Conservation (phyloP, 257 asterid species). For the Lycium ferocissimum region DNA sequence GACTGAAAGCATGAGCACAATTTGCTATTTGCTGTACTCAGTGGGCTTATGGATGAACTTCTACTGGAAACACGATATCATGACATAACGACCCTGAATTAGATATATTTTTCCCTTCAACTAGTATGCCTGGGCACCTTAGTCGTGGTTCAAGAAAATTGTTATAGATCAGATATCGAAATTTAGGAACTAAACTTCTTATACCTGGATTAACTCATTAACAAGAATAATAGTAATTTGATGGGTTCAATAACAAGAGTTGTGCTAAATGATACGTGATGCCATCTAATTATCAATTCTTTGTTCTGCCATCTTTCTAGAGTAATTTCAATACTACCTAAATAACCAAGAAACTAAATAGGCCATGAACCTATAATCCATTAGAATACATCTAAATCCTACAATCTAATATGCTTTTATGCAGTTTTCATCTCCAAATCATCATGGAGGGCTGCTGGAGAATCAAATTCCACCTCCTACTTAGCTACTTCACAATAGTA, state of each 20-base stretch:
- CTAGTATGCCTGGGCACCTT: neutral
- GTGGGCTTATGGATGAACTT: neutral
- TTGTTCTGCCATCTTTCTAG: neutral
- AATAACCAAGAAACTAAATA: neutral
- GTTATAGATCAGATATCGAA: neutral
- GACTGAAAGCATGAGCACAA: conserved; percentile 3
- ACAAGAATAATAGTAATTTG: neutral
- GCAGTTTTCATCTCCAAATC: conserved; percentile 8
- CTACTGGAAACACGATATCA: neutral
- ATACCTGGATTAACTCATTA: conserved; percentile 4
- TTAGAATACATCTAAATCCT: neutral
- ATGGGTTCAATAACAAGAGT: neutral
- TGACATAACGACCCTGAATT: neutral
- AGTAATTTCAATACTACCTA: neutral
- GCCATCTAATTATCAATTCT: neutral
- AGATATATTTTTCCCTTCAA: neutral
- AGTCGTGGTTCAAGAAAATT: neutral
- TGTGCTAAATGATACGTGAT: neutral
- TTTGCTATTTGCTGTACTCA: neutral
- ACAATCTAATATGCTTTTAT: conserved; percentile 3
- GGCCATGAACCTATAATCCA: neutral
- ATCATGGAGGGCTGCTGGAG: conserved; percentile 2
- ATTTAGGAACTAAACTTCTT: neutral
- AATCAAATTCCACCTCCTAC: conserved; percentile 19
- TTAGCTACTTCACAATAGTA: conserved; percentile 17